These are phyloP conservation scores for Fraxinus sp. DNA, from an alignment of 305 asterid genomes.

Conservation along the genomic window DNA sequence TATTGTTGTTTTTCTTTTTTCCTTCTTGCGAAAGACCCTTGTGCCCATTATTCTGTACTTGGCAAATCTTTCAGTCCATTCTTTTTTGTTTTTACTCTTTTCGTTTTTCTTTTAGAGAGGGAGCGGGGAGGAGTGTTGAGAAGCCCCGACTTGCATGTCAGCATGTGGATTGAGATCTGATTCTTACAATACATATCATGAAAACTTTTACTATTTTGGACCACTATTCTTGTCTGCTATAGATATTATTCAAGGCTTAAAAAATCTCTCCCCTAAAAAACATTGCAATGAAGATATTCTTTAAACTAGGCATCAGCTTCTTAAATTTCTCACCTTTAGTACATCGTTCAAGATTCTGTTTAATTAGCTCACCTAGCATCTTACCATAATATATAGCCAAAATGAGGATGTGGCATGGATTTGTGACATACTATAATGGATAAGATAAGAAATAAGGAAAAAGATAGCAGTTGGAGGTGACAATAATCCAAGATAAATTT, in stretches of 20 bases:
- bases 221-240: background rate
- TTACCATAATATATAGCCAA: background rate
- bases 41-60: background rate
- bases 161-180: background rate
- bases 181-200: background rate
- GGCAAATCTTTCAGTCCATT: background rate
- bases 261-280: background rate
- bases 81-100: background rate
- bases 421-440: background rate
- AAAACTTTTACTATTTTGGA: background rate
- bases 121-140: background rate
- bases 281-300: background rate
- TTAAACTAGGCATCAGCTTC: background rate
- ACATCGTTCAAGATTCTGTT: background rate
- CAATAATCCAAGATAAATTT: background rate
- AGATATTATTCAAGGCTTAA: background rate
- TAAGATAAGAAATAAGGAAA: background rate
- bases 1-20: background rate
- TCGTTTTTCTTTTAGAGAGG: background rate
- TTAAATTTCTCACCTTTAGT: background rate
- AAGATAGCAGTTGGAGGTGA: background rate
- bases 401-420: background rate
- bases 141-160: background rate
- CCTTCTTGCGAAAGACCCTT: background rate
- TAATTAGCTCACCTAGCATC: background rate